Percentiles rank a stretch among this genome's conserved stretches.
phyloP scores from a whole-genome alignment of 345 rosid species.

The Populus simonii region DNA sequence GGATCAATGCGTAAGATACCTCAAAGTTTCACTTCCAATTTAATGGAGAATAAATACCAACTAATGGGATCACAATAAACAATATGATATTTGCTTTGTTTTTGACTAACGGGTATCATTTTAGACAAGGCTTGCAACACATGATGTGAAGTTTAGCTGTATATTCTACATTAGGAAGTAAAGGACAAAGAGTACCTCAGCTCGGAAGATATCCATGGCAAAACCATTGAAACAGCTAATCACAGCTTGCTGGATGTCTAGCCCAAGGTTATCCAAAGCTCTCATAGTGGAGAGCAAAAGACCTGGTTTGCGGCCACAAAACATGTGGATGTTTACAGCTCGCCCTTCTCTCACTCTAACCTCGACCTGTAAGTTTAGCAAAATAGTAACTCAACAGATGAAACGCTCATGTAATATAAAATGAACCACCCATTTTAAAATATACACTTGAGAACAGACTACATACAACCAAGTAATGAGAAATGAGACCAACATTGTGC shows the following conservation, averaged over 20 bases:
- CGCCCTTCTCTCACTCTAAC: slow-evolving; percentile 90
- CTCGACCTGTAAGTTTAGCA: slow-evolving; percentile 57
- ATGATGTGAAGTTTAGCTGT: neutral
- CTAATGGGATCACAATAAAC: neutral
- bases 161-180: neutral
- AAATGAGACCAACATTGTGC: neutral
- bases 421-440: neutral
- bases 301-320: slow-evolving; percentile 90
- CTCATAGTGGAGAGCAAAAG: slow-evolving; percentile 88
- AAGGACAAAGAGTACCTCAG: slow-evolving; percentile 58
- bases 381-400: neutral
- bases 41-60: neutral
- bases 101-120: neutral
- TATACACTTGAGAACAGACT: neutral
- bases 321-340: slow-evolving; percentile 98
- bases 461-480: neutral
- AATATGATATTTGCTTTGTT: neutral
- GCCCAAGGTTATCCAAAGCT: slow-evolving; percentile 91
- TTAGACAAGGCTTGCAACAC: neutral
- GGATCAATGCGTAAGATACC: neutral
- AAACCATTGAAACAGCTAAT: slow-evolving; percentile 97
- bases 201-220: slow-evolving; percentile 93
- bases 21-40: neutral
- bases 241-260: slow-evolving; percentile 97
- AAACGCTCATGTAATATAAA: neutral